Base-by-base conservation (phyloP, 768 basidiomycete genomes). In the Lactarius pseudohatsudake region DNA sequence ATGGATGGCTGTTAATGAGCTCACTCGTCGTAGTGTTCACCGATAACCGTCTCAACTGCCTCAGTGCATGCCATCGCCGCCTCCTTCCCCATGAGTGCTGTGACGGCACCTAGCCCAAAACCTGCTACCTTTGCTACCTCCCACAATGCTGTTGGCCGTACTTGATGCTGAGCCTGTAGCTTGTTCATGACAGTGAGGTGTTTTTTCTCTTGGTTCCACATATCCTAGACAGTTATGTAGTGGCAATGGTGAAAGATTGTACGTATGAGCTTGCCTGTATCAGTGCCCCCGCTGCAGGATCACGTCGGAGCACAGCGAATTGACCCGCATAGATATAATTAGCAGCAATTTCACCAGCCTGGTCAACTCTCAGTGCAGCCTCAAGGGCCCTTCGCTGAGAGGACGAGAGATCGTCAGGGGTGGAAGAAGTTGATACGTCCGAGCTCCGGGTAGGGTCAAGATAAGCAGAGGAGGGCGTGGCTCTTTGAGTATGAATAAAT, bases 51-150 rank as follows among this genome's bases (percentile, higher is more conserved):
- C 76, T 98, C 96, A 22, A 98, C 95, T 0, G 96, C 96, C 76
- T 98, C 96, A 0, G 96, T 98, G 73, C 96, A 98, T 7, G 96
- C 96, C 96, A 98, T 98, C 0, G 96, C 94, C 15, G 95, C 94
- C 71, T 97, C 90, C 73, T 87, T 90, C 43, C 96, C 91, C 84
- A 96, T 82, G 26, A 96, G 77, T 0, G 92, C 96, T 0, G 96
- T 97, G 0, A 80, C 83, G 6, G 88, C 89, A 6, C 96, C 96
- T 9, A 98, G 79, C 4, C 90, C 90, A 74, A 91, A 96, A 6
- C 95, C 95, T 59, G 89, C 90, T 6, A 85, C 85, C 74, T 94
- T 92, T 69, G 96, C 96, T 6, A 93, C 81, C 41, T 93, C 91
- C 64, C 87, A 87, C 53, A 98, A 81, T 1, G 89, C 70, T 0